Percentiles rank a stretch among this genome's conserved stretches.
These are phyloP conservation scores for Linaria vulgaris DNA, from an alignment of 257 asterid genomes.

Conservation along the genomic window DNA sequence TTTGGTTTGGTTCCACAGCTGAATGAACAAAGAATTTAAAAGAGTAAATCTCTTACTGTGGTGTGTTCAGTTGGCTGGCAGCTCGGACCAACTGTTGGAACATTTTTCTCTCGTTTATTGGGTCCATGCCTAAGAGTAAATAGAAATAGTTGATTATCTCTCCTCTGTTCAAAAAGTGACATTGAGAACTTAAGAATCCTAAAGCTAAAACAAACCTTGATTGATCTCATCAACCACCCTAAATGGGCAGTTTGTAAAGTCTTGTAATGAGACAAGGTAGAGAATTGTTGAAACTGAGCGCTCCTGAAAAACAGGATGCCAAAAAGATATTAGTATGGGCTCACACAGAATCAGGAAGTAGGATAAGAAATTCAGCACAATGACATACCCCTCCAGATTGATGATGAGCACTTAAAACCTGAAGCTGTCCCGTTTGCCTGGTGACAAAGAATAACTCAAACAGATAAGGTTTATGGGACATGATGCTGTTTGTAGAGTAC, in stretches of 20 bases:
- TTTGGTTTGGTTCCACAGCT: too few relatives aligned
- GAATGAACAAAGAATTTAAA: not conserved
- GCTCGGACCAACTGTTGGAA: conserved; percentile 95
- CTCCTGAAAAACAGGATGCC: conserved; percentile 48
- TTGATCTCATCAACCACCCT: conserved; percentile 98
- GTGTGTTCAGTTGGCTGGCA: conserved; percentile 87
- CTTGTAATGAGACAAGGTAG: conserved; percentile 94
- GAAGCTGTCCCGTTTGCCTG: conserved; percentile 92
- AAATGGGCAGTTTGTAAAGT: conserved; percentile 91
- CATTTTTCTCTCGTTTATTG: conserved; percentile 95
- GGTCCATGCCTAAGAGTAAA: conserved; percentile 83
- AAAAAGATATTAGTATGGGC: conserved; percentile 32
- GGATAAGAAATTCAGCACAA: conserved; percentile 22
- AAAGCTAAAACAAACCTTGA: conserved; percentile 67
- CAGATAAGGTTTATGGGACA: not conserved
- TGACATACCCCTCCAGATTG: conserved; percentile 96
- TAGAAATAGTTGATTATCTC: conserved; percentile 15
- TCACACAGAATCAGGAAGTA: conserved; percentile 21
- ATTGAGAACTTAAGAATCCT: conserved; percentile 12
- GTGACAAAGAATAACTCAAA: conserved; percentile 24
- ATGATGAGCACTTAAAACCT: conserved; percentile 90
- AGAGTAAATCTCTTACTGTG: conserved; percentile 57
- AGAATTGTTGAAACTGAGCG: conserved; percentile 97
- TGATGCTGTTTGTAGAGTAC: not conserved
- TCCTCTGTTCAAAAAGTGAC: conserved; percentile 11